A percentile compares a stretch with the other conserved stretches of the same genome.
These are phyloP conservation scores for Phytopythium ostracodes DNA, from an alignment of 352 stramenopile species.

Conservation along the genomic window DNA sequence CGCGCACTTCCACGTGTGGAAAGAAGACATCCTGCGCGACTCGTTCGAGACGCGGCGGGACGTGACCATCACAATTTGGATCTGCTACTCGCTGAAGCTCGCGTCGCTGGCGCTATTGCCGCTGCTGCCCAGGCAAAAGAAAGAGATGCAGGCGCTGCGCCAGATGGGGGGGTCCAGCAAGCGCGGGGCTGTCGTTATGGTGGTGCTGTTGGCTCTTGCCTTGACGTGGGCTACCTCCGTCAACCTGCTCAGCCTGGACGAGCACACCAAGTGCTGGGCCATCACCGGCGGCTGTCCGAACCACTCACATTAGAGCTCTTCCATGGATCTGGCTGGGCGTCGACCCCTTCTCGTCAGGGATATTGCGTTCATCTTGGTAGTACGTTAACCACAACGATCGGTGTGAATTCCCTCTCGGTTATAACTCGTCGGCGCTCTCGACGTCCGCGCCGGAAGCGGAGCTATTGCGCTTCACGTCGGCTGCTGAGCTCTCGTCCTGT, in stretches of 20 bases:
- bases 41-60: slow-evolving; percentile 42
- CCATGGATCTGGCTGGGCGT: neutral
- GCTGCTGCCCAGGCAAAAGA: slow-evolving; percentile 40
- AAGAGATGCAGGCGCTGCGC: slow-evolving; percentile 29
- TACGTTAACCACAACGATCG: too few species aligned
- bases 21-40: slow-evolving; percentile 44
- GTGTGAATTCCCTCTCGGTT: neutral
- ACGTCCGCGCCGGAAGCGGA: neutral
- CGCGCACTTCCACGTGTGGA: slow-evolving; percentile 43
- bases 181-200: slow-evolving; percentile 25
- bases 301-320: neutral
- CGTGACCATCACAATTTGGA: slow-evolving; percentile 49
- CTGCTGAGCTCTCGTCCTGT: neutral
- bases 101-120: slow-evolving; percentile 45
- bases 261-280: slow-evolving; percentile 54
- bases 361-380: neutral
- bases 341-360: too few species aligned
- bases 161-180: slow-evolving; percentile 37
- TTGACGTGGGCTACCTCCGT: slow-evolving; percentile 40
- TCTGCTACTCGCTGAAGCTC: slow-evolving; percentile 53
- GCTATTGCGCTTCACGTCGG: neutral
- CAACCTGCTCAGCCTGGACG: slow-evolving; percentile 55
- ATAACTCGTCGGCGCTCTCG: neutral
- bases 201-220: slow-evolving; percentile 30
- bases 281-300: slow-evolving; percentile 52